phyloP scores from a whole-genome alignment of 1,284 basidiomycete genomes.

The Hortiboletus rubellus region DNA sequence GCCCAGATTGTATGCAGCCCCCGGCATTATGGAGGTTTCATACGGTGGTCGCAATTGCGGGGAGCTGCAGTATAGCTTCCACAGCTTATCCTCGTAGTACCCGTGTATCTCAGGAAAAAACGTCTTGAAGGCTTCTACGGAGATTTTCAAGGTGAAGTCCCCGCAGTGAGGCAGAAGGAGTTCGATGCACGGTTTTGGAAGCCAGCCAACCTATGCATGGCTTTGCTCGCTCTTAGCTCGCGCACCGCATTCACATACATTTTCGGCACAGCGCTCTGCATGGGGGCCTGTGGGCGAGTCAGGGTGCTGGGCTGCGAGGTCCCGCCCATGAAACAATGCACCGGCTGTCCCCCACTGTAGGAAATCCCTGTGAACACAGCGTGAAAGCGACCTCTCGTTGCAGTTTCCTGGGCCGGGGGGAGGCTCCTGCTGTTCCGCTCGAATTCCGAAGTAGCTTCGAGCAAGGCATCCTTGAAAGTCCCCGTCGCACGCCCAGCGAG shows the following conservation, averaged over 20 bases:
- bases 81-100: not conserved
- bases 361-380: not conserved
- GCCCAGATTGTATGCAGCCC: constrained; percentile 9
- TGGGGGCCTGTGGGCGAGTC: not conserved
- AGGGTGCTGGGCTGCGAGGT: too few species aligned
- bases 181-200: not conserved
- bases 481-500: too few species aligned
- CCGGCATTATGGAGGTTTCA: constrained; percentile 2
- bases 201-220: not conserved
- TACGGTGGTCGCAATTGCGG: not conserved
- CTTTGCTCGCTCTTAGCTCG: not conserved
- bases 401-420: too few species aligned
- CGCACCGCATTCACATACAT: rapidly evolving
- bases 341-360: not conserved
- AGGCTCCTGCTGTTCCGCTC: too few species aligned
- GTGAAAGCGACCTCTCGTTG: too few species aligned
- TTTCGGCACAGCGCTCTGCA: not conserved
- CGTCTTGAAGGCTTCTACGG: not conserved
- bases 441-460: too few species aligned
- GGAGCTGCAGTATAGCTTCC: not conserved
- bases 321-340: too few species aligned
- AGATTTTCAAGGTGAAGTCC: too few species aligned
- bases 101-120: constrained; percentile 4
- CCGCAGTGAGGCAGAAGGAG: too few species aligned
- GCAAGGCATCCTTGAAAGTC: too few species aligned